Percentiles rank a stretch among this genome's conserved stretches.
These are phyloP conservation scores for Purshia tridentata DNA, from an alignment of 306 rosid genomes.

Conservation along the genomic window DNA sequence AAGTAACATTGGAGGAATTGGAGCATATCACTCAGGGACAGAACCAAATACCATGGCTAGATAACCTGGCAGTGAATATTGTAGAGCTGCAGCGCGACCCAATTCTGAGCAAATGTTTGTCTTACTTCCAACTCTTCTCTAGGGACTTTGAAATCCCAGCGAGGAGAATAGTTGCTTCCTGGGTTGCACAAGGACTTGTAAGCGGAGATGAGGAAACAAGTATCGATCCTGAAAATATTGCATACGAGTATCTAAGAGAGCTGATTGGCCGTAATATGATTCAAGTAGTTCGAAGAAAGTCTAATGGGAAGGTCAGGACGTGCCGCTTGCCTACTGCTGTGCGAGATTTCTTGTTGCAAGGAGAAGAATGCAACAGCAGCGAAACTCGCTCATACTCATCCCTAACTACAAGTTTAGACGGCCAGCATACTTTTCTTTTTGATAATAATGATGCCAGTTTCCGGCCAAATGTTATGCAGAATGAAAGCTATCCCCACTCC, in stretches of 20 bases:
- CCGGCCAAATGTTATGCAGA: not conserved
- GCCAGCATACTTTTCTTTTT: not conserved
- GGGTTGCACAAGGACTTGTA: slow-evolving; percentile 3
- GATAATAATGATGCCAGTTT: not conserved
- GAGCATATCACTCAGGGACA: not conserved
- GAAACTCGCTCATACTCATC: not conserved
- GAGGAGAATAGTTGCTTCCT: slow-evolving; percentile 15
- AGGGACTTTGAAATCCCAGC: slow-evolving; percentile 15
- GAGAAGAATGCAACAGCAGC: not conserved
- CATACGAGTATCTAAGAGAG: not conserved
- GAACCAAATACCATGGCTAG: slow-evolving; percentile 6
- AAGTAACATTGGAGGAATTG: not conserved
- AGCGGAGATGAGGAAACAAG: too few relatives aligned
- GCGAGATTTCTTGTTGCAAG: not conserved
- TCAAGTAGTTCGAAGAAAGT: slow-evolving; percentile 20
- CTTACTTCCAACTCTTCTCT: slow-evolving; percentile 13
- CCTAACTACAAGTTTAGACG: not conserved
- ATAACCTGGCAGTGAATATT: not conserved
- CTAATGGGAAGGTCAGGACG: slow-evolving; percentile 12
- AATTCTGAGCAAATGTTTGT: not conserved
- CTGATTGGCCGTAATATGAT: slow-evolving; percentile 6
- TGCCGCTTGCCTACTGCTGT: slow-evolving; percentile 17
- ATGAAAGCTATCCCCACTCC: not conserved
- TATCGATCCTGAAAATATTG: not conserved
- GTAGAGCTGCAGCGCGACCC: not conserved